Base-by-base conservation (phyloP, 306 rosid species). In the Dalbergia cochinchinensis region DNA sequence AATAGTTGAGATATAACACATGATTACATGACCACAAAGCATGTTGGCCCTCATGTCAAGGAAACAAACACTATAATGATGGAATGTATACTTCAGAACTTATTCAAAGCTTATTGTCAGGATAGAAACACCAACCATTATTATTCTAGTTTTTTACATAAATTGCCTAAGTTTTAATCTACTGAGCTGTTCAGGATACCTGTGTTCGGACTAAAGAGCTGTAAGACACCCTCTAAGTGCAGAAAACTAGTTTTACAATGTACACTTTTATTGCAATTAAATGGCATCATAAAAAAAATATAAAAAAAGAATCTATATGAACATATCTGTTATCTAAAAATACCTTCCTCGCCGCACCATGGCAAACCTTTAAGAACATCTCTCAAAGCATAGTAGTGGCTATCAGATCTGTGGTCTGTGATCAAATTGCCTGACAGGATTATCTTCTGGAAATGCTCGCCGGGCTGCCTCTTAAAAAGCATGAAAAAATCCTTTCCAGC, bases 361-460 rank as follows among this genome's bases (percentile, higher is more conserved):
- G 98, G 96, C 55, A 91, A 47, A 72, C 89, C 94, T 83, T 95
- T 91, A 41, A 95, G 96, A 37, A 93, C 96, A 81, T 95, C 97
- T 87, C 99, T 90, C 74, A 93, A 87, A 47, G 99, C 99, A 83
- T 87, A 80, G 68, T 80, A 87, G 87, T 93, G 97, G 86, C 86
- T 93, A 62, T 91, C 98, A 80, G 98, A 91, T 87, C 62, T 91
- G 82, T 95, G 99, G 77, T 90, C 96, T 44, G 99, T 89, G 80
- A 95, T 82, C 77, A 90, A 78, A 88, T 91, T 93, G 80, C 86
- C 89, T 5, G 96, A 87, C 19, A 95, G 92, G 74, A 93, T 84
- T 85, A 93, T 90, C 84, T 82, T 83, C 85, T 84, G 91, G 84
- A 95, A 91, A 82, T 95, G 98, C 85, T 91, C 97, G 13, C 91